phyloP scores from a whole-genome alignment of 179 eudicot genomes.

The Silene noctiflora region DNA sequence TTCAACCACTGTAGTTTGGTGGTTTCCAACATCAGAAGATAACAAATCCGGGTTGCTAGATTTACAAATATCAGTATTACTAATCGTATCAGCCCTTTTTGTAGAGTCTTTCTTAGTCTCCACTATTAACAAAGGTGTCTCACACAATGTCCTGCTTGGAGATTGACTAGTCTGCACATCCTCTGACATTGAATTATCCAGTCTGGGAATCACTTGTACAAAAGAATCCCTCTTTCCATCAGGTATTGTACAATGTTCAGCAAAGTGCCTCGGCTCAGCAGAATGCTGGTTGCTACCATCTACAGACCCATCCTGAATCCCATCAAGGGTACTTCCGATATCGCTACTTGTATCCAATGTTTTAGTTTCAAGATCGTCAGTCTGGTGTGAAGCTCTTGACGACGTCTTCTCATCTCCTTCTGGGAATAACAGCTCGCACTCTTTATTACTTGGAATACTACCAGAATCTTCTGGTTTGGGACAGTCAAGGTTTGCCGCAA shows the following conservation, averaged over 20 bases:
- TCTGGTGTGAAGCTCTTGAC: constrained; percentile 22
- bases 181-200: constrained; percentile 25
- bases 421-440: constrained; percentile 15
- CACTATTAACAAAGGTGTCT: constrained; percentile 25
- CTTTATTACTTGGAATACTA: constrained; percentile 17
- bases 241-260: constrained; percentile 22
- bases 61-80: not conserved
- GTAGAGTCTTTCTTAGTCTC: constrained; percentile 20
- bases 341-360: constrained; percentile 20
- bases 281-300: constrained; percentile 17
- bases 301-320: constrained; percentile 21
- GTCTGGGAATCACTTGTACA: constrained; percentile 22
- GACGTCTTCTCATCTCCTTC: constrained; percentile 24
- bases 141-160: constrained; percentile 27
- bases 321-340: constrained; percentile 22
- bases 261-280: constrained; percentile 20
- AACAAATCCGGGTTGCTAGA: constrained; percentile 15
- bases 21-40: constrained; percentile 34
- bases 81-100: constrained; percentile 18
- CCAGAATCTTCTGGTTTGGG: constrained; percentile 21
- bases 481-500: constrained; percentile 26
- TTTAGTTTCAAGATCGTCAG: constrained; percentile 17
- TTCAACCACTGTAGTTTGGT: constrained; percentile 22
- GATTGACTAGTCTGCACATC: constrained; percentile 26
- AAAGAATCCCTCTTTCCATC: constrained; percentile 25